A percentile compares a stretch with the other conserved stretches of the same genome.
Conservation (phyloP, 2,329 filamentous ascomycete genomes). For the Aureobasidium sp. region DNA sequence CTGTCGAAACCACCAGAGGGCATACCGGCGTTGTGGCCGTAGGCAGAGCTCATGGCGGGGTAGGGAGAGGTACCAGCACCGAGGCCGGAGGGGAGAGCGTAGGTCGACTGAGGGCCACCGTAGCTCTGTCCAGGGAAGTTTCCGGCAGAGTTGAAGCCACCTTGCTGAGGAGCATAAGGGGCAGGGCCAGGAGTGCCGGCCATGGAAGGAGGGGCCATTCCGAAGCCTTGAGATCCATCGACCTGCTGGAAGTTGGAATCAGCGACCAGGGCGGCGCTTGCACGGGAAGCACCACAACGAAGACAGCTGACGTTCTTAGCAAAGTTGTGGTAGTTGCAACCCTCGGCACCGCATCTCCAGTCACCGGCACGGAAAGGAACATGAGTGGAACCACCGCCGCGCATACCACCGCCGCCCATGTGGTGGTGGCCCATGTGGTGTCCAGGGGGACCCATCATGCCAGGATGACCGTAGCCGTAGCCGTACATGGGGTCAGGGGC, state of each 20-base stretch:
- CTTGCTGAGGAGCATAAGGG: constrained; percentile 58
- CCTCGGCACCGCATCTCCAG: constrained; percentile 97
- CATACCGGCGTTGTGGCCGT: constrained; percentile 63
- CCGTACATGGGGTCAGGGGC: constrained; percentile 58
- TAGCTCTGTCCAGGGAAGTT: constrained; percentile 66
- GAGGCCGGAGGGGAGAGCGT: constrained; percentile 77
- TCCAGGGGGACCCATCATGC: constrained; percentile 60
- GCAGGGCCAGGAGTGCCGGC: constrained; percentile 61
- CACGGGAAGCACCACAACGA: constrained; percentile 88
- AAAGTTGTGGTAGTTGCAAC: constrained; percentile 98
- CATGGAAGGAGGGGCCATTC: constrained; percentile 84
- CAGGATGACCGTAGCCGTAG: constrained; percentile 55
- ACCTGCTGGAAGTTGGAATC: constrained; percentile 63
- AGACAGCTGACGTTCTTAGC: constrained; percentile 98
- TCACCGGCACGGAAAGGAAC: constrained; percentile 97
- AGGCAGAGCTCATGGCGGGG: constrained; percentile 73
- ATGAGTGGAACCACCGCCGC: constrained; percentile 58
- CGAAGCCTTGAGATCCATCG: constrained; percentile 67
- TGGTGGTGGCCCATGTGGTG: constrained; percentile 26
- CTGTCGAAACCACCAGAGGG: constrained; percentile 88
- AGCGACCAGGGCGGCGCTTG: constrained; percentile 85
- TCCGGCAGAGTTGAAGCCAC: constrained; percentile 46
- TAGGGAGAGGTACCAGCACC: constrained; percentile 72
- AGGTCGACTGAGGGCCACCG: constrained; percentile 78
- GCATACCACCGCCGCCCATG: constrained; percentile 37